Evolutionary conservation across 805 yeast species (phyloP).

Genomic region (Suhomyces xylopsoci): DNA sequence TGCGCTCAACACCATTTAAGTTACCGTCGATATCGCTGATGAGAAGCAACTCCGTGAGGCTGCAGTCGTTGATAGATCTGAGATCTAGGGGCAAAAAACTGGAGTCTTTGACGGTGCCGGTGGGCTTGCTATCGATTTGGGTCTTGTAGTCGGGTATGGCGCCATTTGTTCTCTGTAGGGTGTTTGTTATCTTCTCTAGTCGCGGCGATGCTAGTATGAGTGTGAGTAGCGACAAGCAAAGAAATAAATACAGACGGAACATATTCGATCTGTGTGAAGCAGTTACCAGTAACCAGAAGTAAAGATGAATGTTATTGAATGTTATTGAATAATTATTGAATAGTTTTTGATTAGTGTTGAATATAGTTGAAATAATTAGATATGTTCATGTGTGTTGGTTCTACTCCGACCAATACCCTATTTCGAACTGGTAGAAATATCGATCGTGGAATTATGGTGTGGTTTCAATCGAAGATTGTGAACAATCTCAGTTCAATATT

Average conservation of each 20-base stretch:
- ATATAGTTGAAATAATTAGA: no score
- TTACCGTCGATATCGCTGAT: conserved; percentile 86
- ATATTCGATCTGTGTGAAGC: no score
- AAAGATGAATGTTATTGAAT: neutral
- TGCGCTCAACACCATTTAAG: conserved; percentile 73
- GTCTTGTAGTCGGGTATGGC: neutral
- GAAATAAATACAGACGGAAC: neutral
- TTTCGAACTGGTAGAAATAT: no score
- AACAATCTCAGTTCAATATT: neutral
- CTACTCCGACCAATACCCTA: neutral
- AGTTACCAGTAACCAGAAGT: neutral
- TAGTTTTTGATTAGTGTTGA: no score
- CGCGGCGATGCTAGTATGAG: conserved; percentile 17
- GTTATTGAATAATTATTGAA: no score
- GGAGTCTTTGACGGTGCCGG: conserved; percentile 10
- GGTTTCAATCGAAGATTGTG: neutral
- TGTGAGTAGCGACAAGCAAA: conserved; percentile 5
- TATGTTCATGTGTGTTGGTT: no score
- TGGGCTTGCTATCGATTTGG: neutral
- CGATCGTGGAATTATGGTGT: no score
- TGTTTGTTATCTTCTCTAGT: conserved; percentile 17
- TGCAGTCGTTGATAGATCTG: conserved; percentile 45
- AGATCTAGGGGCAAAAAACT: conserved; percentile 32
- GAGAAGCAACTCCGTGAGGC: conserved; percentile 55
- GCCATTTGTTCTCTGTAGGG: conserved; percentile 1